Percentiles rank a stretch among this genome's conserved stretches.
phyloP scores from a whole-genome alignment of 805 yeast genomes.

The Metschnikowia lochheadii region DNA sequence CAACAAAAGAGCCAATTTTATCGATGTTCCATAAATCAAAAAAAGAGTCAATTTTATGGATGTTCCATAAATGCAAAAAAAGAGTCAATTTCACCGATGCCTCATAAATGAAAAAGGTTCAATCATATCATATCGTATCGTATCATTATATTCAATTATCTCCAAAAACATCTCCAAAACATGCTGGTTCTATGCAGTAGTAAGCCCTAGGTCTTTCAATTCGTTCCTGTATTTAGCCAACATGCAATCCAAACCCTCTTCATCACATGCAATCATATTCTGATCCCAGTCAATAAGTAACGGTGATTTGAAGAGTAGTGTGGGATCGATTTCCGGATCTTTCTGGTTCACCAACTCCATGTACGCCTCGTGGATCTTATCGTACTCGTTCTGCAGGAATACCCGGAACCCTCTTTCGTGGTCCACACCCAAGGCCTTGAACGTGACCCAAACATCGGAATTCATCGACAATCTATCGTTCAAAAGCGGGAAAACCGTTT shows the following conservation, averaged over 20 bases:
- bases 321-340: slow-evolving; percentile 27
- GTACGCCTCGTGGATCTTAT: slow-evolving; percentile 36
- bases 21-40: too few relatives aligned
- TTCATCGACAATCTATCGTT: slow-evolving; percentile 20
- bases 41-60: too few relatives aligned
- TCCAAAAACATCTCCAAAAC: neutral
- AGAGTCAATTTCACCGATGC: too few relatives aligned
- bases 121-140: too few relatives aligned
- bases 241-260: slow-evolving; percentile 25
- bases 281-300: slow-evolving; percentile 47
- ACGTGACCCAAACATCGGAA: slow-evolving; percentile 20
- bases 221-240: slow-evolving; percentile 26
- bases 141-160: too few relatives aligned
- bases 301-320: slow-evolving; percentile 37
- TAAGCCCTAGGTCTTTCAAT: slow-evolving; percentile 7
- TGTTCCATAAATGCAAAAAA: too few relatives aligned
- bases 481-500: slow-evolving; percentile 36
- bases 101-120: too few relatives aligned
- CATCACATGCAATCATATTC: slow-evolving; percentile 37
- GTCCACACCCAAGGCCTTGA: slow-evolving; percentile 19
- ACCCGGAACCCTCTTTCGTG: slow-evolving; percentile 25
- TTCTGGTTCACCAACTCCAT: slow-evolving; percentile 20
- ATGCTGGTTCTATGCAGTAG: slow-evolving; percentile 9
- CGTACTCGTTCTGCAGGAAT: slow-evolving; percentile 37
- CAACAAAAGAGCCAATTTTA: too few relatives aligned